A percentile compares a stretch with the other conserved stretches of the same genome.
phyloP scores from a whole-genome alignment of 2,329 filamentous ascomycete species.

The Aspergillus arachidicola region DNA sequence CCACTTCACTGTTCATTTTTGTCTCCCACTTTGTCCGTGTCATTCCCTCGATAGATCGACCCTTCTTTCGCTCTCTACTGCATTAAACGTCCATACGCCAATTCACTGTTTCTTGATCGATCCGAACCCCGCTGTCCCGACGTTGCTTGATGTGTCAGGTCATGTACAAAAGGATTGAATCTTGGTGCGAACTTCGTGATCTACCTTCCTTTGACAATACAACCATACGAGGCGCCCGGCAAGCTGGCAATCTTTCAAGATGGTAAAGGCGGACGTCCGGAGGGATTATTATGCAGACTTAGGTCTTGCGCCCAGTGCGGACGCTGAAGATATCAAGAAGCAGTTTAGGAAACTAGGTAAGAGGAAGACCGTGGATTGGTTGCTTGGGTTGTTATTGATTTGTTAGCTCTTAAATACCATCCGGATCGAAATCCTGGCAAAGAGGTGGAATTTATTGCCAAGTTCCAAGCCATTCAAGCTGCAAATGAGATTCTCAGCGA shows the following conservation, averaged over 20 bases:
- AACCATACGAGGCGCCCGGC: background rate
- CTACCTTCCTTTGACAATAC: slow-evolving; percentile 14
- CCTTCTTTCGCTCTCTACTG: background rate
- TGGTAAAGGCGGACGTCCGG: slow-evolving; percentile 69
- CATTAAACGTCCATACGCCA: background rate
- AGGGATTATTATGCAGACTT: slow-evolving; percentile 86
- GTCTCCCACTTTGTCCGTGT: background rate
- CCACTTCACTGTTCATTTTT: background rate
- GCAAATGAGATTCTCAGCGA: slow-evolving; percentile 78
- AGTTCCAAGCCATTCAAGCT: slow-evolving; percentile 84
- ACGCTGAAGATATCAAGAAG: slow-evolving; percentile 77
- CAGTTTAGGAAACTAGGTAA: slow-evolving; percentile 81
- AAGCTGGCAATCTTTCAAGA: slow-evolving; percentile 43
- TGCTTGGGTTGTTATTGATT: slow-evolving; percentile 12
- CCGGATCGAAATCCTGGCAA: slow-evolving; percentile 85
- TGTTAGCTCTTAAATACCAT: slow-evolving; percentile 76
- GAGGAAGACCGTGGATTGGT: slow-evolving; percentile 19
- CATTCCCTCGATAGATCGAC: background rate
- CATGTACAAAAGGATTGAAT: slow-evolving; percentile 23
- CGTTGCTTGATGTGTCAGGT: slow-evolving; percentile 14
- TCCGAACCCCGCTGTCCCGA: slow-evolving; percentile 1
- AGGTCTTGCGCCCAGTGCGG: slow-evolving; percentile 68
- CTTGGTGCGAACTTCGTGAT: slow-evolving; percentile 15
- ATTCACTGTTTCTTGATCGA: slow-evolving; percentile 2
- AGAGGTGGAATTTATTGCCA: slow-evolving; percentile 75